Evolutionary conservation across 1,284 basidiomycete species (phyloP), one percentile per base, ranked within the genome.

Genomic region (Leccinum cinnamomeum): DNA sequence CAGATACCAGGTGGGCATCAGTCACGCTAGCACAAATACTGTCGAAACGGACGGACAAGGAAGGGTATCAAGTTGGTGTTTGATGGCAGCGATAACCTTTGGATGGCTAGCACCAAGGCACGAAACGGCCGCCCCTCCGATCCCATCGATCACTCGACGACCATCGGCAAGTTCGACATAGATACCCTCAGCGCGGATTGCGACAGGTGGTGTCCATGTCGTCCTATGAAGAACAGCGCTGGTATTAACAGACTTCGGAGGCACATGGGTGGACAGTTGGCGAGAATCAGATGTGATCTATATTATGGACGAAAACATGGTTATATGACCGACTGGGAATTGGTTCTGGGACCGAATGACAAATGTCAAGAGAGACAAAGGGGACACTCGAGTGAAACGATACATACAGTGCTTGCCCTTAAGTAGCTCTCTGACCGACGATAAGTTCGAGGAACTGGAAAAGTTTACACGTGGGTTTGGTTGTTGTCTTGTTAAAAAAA

Each of bases 101-200:
- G 88, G 88, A 70, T 94, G 87, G 11, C 82, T 85, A 67, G 87
- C 86, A 2, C 94, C 94, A 54, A 95, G 76, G 69, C 88, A 92
- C 5, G 87, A 77, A 44, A 95, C 93, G 8, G 94, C 92, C 5
- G 93, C 92, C 37, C 94, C 94, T 51, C 92, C 94, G 55, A 90
- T 84, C 12, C 82, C 89, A 76, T 94, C 92, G 65, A 93, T 80
- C 39, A 93, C 68, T 59, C 75, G 80, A 58, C 78, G 79, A 1
- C 91, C 92, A 72, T 87, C 84, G 69, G 89, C 84, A 12, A 91
- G 79, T 25, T 81, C 80, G 51, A 92, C 75, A 69, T 91, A 89
- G 44, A 86, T 82, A n/a, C 91, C 91, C 66, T 90, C 75, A 1
- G 81, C 89, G 14, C 81, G 77, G 18, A 82, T 77, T 3, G 89